phyloP scores from a whole-genome alignment of 768 basidiomycete species.

The Leccinum uliginosum region DNA sequence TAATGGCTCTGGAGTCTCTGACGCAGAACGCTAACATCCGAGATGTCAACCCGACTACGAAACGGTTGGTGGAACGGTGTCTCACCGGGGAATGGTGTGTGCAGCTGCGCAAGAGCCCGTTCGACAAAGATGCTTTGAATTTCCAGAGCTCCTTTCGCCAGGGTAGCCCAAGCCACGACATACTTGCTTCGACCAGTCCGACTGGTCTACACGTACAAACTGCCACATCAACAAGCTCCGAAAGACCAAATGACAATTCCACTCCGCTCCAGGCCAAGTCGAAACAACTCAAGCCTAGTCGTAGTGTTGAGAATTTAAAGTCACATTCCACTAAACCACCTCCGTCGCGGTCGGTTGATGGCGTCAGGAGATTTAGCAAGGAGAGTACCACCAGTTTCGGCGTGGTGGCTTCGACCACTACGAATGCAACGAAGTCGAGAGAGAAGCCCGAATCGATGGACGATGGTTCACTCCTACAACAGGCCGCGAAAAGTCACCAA shows the following conservation, averaged over 20 bases:
- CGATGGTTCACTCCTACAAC: conserved; percentile 19
- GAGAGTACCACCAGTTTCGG: conserved; percentile 33
- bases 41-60: conserved; percentile 83
- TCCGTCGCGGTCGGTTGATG: conserved; percentile 32
- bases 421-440: conserved; percentile 15
- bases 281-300: conserved; percentile 55
- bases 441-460: conserved; percentile 28
- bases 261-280: conserved; percentile 23
- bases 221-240: conserved; percentile 2
- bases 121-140: conserved; percentile 25
- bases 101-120: conserved; percentile 46
- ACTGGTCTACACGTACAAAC: conserved; percentile 3
- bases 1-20: conserved; percentile 75
- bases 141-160: conserved; percentile 30
- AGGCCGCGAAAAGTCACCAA: conserved; percentile 14
- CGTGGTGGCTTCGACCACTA: conserved; percentile 25
- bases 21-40: conserved; percentile 70
- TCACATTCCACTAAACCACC: conserved; percentile 23
- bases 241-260: conserved; percentile 21
- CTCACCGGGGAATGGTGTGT: conserved; percentile 85
- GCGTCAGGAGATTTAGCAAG: conserved; percentile 38
- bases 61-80: conserved; percentile 88
- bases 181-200: conserved; percentile 36
- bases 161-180: conserved; percentile 43
- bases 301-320: conserved; percentile 61